These are phyloP conservation scores for Phyllosticta citribraziliensis DNA, from an alignment of 2,329 filamentous ascomycete genomes.

Conservation along the genomic window DNA sequence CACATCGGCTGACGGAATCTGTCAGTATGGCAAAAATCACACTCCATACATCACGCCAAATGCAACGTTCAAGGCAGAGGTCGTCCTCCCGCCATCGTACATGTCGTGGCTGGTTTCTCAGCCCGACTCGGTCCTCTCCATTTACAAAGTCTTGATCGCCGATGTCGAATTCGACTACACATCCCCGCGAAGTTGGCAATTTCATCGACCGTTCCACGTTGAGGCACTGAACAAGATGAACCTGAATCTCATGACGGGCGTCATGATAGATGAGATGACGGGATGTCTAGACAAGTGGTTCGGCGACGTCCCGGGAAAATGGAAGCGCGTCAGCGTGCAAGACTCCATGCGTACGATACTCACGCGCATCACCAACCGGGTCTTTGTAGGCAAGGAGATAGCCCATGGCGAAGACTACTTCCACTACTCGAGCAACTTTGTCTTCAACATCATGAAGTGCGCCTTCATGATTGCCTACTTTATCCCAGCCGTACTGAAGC, in stretches of 20 bases:
- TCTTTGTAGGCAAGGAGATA: neutral
- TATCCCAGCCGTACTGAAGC: neutral
- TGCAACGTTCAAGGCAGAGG: neutral
- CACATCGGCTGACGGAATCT: neutral
- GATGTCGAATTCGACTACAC: constrained; percentile 4
- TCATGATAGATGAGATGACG: constrained; percentile 2
- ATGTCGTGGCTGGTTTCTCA: constrained; percentile 3
- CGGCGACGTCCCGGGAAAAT: neutral
- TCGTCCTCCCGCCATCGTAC: neutral
- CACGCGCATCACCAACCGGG: constrained; percentile 2
- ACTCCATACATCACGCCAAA: neutral
- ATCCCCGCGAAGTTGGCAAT: neutral
- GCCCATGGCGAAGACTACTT: neutral
- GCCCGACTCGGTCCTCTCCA: constrained; percentile 5
- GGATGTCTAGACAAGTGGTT: neutral
- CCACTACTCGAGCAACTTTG: neutral
- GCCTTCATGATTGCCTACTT: neutral
- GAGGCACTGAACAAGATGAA: constrained; percentile 8
- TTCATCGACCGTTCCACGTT: constrained; percentile 6
- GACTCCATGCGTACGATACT: neutral
- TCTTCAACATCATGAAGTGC: neutral
- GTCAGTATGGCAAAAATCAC: neutral
- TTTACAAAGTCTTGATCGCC: constrained; percentile 2
- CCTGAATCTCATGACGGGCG: neutral
- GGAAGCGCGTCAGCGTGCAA: neutral